Base-by-base conservation (phyloP, 2,329 filamentous ascomycete species). In the Penicillium sp. region DNA sequence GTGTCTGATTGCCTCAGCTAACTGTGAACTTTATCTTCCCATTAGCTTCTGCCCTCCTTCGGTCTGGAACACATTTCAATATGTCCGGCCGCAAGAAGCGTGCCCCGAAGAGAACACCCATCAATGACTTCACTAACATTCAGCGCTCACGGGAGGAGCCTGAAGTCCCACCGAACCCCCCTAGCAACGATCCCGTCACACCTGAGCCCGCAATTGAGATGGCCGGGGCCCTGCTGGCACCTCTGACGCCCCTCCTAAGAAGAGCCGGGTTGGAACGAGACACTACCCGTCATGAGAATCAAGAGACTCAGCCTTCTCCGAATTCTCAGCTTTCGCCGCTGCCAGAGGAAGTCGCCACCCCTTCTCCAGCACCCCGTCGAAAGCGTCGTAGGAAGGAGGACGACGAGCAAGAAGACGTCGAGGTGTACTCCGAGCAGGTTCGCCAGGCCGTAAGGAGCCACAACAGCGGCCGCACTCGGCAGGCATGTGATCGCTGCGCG, bases 401-500 rank as follows among this genome's bases (percentile, higher is more conserved):
- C 2, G 33, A 18, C 8, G 33, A 20, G 0, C 15, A 18, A 3
- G 33, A 37, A 10, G 18, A 18, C 3, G 8, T 18, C 3, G 33
- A 31, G 15, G 42, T 53, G 8, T 53, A 53, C n/a, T 53, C 50
- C 1, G 39, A 39, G 10, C 18, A 27, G 24, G 20, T 35, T 45
- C 12, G 31, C 32, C 8, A 15, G 20, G 4, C 37, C 5, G 23
- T 18, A 3, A 23, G 15, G 9, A 33, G 32, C 0, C 48, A 45
- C 8, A 44, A 49, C 1, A 37, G 7, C 4, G 20, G 25, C 12
- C 28, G 46, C 9, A 54, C 49, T 13, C 38, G 42, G 13, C 44
- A 50, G 15, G 55, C 55, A 10, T 57, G 55, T 41, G 53, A 57
- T 27, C 44, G 55, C n/a, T 57, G 55, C 50, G 46, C 38, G 44